Percentiles rank a stretch among this genome's conserved stretches.
Conservation (phyloP, 441 rosid species). For the Brassica balearica region DNA sequence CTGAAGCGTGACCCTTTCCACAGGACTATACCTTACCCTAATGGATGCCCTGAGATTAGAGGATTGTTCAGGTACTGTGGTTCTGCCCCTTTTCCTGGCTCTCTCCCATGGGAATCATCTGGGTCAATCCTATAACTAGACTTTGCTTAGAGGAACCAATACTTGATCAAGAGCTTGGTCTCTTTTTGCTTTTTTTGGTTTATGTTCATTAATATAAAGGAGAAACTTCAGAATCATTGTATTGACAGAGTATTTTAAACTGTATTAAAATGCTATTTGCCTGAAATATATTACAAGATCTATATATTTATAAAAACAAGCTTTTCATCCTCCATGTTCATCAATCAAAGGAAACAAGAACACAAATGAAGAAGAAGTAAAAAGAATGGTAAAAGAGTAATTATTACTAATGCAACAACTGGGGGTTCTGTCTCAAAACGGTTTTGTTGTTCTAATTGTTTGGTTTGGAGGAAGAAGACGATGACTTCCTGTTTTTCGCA, state of each 20-base stretch:
- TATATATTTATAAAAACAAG: conserved; percentile 15
- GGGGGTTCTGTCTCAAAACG: conserved; percentile 51
- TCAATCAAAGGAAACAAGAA: conserved; percentile 31
- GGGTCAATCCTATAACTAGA: conserved; percentile 3
- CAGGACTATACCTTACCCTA: conserved; percentile 87
- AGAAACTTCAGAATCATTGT: conserved; percentile 21
- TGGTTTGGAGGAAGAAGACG: conserved; percentile 67
- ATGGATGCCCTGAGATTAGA: conserved; percentile 86
- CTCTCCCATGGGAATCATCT: conserved; percentile 75
- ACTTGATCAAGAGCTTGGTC: conserved; percentile 16
- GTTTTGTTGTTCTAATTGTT: conserved; percentile 53
- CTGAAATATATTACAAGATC: conserved; percentile 1
- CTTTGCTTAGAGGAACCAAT: conserved; percentile 24
- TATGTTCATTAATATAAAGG: conserved; percentile 22
- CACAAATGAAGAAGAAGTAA: conserved; percentile 27
- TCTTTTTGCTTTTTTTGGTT: conserved; percentile 1
- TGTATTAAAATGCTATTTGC: neutral
- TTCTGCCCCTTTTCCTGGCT: conserved; percentile 67
- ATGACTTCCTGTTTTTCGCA: conserved; percentile 80
- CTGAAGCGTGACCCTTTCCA: conserved; percentile 94
- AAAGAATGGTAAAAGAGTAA: conserved; percentile 30
- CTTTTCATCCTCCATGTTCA: conserved; percentile 30
- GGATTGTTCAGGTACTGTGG: conserved; percentile 88
- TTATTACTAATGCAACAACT: conserved; percentile 32
- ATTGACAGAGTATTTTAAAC: neutral